Evolutionary conservation across 1,139 yeast species (phyloP).

Genomic region (Sugiyamaella neomexicana): DNA sequence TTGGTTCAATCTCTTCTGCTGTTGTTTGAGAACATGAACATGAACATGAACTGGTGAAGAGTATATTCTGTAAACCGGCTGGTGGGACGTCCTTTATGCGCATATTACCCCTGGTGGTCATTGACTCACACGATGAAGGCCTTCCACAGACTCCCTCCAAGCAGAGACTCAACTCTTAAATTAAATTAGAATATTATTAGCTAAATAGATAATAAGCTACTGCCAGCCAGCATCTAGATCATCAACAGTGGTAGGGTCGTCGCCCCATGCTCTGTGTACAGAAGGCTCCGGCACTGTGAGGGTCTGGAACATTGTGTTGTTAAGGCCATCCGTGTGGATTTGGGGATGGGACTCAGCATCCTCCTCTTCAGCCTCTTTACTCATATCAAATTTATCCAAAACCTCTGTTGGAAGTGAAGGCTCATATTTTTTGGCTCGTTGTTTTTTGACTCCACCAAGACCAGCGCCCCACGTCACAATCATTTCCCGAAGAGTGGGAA

Average conservation of each 20-base stretch:
- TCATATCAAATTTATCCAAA: slow-evolving; percentile 40
- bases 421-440: slow-evolving; percentile 41
- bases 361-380: slow-evolving; percentile 13
- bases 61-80: background rate
- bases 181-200: too few relatives aligned
- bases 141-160: too few relatives aligned
- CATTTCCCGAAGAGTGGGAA: slow-evolving; percentile 45
- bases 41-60: too few relatives aligned
- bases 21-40: too few relatives aligned
- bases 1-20: too few relatives aligned
- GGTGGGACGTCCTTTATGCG: background rate
- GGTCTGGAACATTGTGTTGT: slow-evolving; percentile 27
- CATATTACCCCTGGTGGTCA: background rate
- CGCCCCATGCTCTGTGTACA: slow-evolving; percentile 37
- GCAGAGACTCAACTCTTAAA: too few relatives aligned
- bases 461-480: slow-evolving; percentile 47
- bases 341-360: slow-evolving; percentile 1
- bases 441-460: slow-evolving; percentile 41
- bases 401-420: slow-evolving; percentile 45
- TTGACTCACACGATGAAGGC: too few relatives aligned
- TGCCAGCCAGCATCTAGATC: slow-evolving; percentile 25
- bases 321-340: background rate
- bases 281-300: slow-evolving; percentile 34
- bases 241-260: slow-evolving; percentile 31
- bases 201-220: background rate